Base-by-base conservation (phyloP, 2,329 filamentous ascomycete species). In the Penicillium sp. region DNA sequence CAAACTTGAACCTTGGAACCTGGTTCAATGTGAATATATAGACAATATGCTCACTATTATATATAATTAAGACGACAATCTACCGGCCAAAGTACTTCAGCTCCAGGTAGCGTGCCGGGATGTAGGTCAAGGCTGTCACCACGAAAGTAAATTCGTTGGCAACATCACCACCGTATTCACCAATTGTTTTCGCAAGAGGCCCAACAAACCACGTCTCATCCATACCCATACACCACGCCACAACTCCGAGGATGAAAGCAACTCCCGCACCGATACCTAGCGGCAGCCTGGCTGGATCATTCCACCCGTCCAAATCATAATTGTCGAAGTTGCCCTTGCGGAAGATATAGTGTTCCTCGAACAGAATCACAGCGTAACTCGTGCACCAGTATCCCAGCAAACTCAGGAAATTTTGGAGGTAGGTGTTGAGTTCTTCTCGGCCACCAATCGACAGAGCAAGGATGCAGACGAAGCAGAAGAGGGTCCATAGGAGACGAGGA, bases 221-320 rank as follows among this genome's bases (percentile, higher is more conserved):
- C 84, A 87, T 86, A 1, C 84, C 84, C 65, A 86, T 73, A 22
- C 83, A 74, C 73, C 82, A 84, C 21, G 77, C 80, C 8, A 72
- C 76, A 8, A 79, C 69, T 1, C 80, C 80, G 1, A 76, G 67
- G 0, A 75, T 65, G 60, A 83, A 83, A 0, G 80, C 78, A 4
- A 71, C 56, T 0, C 75, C 63, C 2, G 76, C 80, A 2, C 70
- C 80, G 37, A 77, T 65, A 7, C 80, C 81, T 14, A 77, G 41
- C 0, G 80, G 80, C 61, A 83, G 64, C 24, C 69, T 68, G 4
- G 60, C 57, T 0, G 79, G 78, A 43, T 74, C 73, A 57, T 82
- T 78, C 79, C 80, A 83, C 7, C 67, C 77, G 21, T 81, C 79
- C 37, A 82, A 73, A 55, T 83, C 75, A 59, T 83, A 82, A 39